These are phyloP conservation scores for Neurospora sp. DNA, from an alignment of 495 filamentous ascomycete species.

Conservation along the genomic window DNA sequence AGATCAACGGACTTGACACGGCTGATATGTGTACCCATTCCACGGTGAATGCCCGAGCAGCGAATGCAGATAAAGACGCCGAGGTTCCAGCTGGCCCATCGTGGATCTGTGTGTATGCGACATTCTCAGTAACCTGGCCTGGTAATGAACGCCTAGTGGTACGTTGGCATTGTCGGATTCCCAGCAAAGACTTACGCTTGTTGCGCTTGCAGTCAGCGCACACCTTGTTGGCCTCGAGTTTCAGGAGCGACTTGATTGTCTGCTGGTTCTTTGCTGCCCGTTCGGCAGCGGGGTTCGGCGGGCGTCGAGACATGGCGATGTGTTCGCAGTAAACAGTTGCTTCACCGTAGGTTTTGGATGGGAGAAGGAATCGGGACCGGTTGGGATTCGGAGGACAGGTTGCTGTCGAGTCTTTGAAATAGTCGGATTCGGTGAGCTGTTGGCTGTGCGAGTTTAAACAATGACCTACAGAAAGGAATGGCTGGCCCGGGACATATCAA, in stretches of 20 bases:
- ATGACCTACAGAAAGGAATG: not conserved
- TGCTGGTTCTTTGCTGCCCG: constrained; percentile 77
- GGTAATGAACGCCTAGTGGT: not conserved
- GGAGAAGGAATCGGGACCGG: not conserved
- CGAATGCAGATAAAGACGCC: constrained; percentile 96
- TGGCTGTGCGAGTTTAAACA: not conserved
- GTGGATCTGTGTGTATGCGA: constrained; percentile 52
- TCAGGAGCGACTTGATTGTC: constrained; percentile 85
- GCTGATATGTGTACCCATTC: constrained; percentile 98
- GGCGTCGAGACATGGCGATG: constrained; percentile 73
- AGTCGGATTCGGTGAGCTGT: not conserved
- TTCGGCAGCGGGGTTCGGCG: constrained; percentile 64
- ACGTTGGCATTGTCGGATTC: not conserved
- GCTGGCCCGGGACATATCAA: not conserved
- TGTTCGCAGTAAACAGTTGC: not conserved
- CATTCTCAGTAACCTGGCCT: constrained; percentile 7
- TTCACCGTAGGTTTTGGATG: not conserved
- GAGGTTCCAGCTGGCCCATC: constrained; percentile 98
- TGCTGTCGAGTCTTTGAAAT: not conserved
- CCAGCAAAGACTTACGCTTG: constrained; percentile 59
- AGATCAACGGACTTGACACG: constrained; percentile 96
- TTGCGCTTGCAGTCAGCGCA: constrained; percentile 99
- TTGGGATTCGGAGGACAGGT: not conserved
- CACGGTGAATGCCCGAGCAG: constrained; percentile 94
- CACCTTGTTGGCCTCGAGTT: constrained; percentile 86